phyloP scores from a whole-genome alignment of 352 stramenopile genomes.

The Halophytophthora batemanensis region DNA sequence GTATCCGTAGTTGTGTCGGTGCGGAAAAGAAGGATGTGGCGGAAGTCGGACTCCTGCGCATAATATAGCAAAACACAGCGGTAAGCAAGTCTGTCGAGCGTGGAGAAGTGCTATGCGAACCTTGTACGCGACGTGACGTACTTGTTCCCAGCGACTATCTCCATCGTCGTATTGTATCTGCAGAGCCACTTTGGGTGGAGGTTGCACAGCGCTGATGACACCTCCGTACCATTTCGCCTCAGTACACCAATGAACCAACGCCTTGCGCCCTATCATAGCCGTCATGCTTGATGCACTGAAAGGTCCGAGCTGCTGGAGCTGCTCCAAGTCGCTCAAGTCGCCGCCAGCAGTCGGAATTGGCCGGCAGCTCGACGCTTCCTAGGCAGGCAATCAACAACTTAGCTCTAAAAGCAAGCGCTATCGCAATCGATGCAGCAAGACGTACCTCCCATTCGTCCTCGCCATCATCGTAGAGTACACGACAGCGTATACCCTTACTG shows the following conservation, averaged over 20 bases:
- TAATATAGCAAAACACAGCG: not conserved
- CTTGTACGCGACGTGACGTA: constrained; percentile 6
- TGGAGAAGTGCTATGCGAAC: not conserved
- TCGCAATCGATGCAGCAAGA: not conserved
- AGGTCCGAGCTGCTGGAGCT: constrained; percentile 33
- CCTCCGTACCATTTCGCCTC: constrained; percentile 42
- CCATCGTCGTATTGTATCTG: constrained; percentile 50
- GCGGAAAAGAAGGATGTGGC: constrained; percentile 30
- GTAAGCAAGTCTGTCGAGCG: not conserved
- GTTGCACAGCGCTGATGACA: constrained; percentile 13
- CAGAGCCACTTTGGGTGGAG: constrained; percentile 11
- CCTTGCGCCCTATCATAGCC: constrained; percentile 13
- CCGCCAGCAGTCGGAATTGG: constrained; percentile 8
- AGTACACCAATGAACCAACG: constrained; percentile 39
- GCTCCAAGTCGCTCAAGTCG: constrained; percentile 12
- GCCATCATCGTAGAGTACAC: constrained; percentile 48
- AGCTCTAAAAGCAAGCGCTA: constrained; percentile 1
- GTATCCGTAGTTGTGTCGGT: not conserved
- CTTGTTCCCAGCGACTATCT: constrained; percentile 43
- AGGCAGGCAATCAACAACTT: not conserved
- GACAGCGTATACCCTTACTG: constrained; percentile 9
- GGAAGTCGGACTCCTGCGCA: constrained; percentile 27
- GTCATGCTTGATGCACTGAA: constrained; percentile 1
- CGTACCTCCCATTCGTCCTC: constrained; percentile 45
- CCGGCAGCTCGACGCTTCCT: constrained; percentile 11